phyloP scores from a whole-genome alignment of 176 grass and related monocot genomes.

The Aegilops bicornis region DNA sequence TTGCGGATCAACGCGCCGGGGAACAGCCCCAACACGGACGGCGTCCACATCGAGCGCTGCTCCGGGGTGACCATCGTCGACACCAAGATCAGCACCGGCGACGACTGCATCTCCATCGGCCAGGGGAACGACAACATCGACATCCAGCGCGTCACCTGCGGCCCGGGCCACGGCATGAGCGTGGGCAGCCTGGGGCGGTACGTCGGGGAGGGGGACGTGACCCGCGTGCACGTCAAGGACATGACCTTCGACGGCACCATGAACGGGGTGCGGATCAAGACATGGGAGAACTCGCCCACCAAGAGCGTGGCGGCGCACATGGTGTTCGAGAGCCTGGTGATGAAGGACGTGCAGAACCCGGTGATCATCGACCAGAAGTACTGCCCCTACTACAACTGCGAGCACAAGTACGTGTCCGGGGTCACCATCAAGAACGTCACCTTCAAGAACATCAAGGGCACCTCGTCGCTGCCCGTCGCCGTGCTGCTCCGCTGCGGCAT shows the following conservation, averaged over 20 bases:
- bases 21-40: conserved; percentile 77
- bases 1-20: conserved; percentile 43
- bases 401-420: conserved; percentile 44
- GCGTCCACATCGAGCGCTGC: conserved; percentile 72
- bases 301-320: conserved; percentile 45
- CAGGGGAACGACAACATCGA: conserved; percentile 48
- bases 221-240: conserved; percentile 40
- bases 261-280: conserved; percentile 73
- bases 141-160: conserved; percentile 42
- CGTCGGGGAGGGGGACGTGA: conserved; percentile 48
- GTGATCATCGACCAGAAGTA: conserved; percentile 85
- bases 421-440: conserved; percentile 52
- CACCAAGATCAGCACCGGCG: conserved; percentile 44
- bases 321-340: conserved; percentile 51
- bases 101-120: conserved; percentile 82
- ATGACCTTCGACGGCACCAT: conserved; percentile 41
- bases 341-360: conserved; percentile 60
- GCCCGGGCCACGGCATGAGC: conserved; percentile 75
- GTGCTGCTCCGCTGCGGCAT: conserved; percentile 56
- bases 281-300: conserved; percentile 62
- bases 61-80: conserved; percentile 32
- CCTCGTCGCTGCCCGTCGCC: conserved; percentile 43
- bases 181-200: conserved; percentile 59
- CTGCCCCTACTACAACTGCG: conserved; percentile 61
- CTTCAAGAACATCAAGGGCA: conserved; percentile 57